Evolutionary conservation across 495 filamentous ascomycete species (phyloP).

Genomic region (Penicillium goetzii): DNA sequence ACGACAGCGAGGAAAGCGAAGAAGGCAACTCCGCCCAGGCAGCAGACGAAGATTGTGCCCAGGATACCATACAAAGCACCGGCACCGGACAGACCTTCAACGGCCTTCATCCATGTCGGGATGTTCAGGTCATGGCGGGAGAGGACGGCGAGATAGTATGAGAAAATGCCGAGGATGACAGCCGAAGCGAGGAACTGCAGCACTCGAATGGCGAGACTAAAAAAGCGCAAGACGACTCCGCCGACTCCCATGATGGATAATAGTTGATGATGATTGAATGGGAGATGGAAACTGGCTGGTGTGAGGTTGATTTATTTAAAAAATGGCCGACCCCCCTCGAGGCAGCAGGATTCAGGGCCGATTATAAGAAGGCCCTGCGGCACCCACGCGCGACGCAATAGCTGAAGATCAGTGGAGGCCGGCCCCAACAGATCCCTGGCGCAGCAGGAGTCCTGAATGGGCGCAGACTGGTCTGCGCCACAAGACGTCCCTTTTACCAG

Average conservation of each 20-base stretch:
- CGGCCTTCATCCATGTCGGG: slow-evolving; percentile 68
- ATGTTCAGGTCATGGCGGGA: slow-evolving; percentile 61
- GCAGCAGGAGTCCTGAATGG: slow-evolving; percentile 17
- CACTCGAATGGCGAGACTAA: slow-evolving; percentile 65
- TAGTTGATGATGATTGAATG: neutral
- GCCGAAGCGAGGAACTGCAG: slow-evolving; percentile 73
- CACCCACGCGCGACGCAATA: slow-evolving; percentile 23
- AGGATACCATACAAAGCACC: slow-evolving; percentile 73
- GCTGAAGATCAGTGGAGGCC: slow-evolving; percentile 35
- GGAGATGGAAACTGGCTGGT: neutral
- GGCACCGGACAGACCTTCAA: slow-evolving; percentile 78
- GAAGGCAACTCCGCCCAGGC: slow-evolving; percentile 73
- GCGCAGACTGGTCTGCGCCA: slow-evolving; percentile 18
- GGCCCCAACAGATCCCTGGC: slow-evolving; percentile 16
- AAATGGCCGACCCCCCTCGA: slow-evolving; percentile 4
- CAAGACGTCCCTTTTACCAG: slow-evolving; percentile 7
- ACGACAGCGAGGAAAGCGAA: slow-evolving; percentile 74
- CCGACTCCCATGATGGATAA: slow-evolving; percentile 46
- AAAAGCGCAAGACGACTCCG: slow-evolving; percentile 62
- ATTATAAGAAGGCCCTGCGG: slow-evolving; percentile 23
- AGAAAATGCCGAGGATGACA: slow-evolving; percentile 79
- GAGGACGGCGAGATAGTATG: slow-evolving; percentile 59
- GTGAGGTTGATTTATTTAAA: slow-evolving; percentile 14
- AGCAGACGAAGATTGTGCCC: slow-evolving; percentile 74
- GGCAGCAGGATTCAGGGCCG: slow-evolving; percentile 34